A percentile compares a stretch with the other conserved stretches of the same genome.
Evolutionary conservation across 345 rosid genomes (phyloP).

Genomic region (Eucalyptus cloeziana): DNA sequence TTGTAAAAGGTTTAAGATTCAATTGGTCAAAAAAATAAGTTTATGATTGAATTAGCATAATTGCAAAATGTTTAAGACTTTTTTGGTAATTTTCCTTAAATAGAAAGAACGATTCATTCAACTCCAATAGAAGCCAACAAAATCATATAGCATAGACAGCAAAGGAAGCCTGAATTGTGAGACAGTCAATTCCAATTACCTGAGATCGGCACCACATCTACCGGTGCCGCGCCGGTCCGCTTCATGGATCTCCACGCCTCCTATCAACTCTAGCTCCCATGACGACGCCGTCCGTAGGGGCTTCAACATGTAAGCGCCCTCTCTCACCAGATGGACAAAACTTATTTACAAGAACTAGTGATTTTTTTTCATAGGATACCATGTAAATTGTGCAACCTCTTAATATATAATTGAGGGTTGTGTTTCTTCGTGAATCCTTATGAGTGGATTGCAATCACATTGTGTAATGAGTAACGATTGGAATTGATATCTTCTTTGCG

Average conservation of each 20-base stretch:
- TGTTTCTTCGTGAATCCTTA: too few species aligned
- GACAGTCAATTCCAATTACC: not conserved
- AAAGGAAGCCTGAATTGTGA: not conserved
- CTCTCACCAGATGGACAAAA: not conserved
- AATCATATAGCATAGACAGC: not conserved
- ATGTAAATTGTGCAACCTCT: too few species aligned
- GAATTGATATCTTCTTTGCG: not conserved
- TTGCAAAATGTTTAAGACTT: too few species aligned
- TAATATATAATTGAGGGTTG: too few species aligned
- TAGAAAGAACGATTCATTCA: not conserved
- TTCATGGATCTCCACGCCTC: not conserved
- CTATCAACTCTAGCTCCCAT: not conserved
- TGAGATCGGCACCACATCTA: not conserved
- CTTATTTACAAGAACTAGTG: not conserved
- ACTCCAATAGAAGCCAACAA: not conserved
- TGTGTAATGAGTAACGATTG: not conserved
- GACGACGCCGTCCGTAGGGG: not conserved
- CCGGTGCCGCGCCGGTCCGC: not conserved
- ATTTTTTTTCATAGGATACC: not conserved
- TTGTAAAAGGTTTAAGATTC: too few species aligned
- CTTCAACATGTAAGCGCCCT: not conserved
- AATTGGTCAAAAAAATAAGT: too few species aligned
- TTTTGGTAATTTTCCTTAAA: too few species aligned
- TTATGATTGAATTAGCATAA: too few species aligned
- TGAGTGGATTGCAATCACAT: too few species aligned